Percentiles rank a stretch among this genome's conserved stretches.
phyloP scores from a whole-genome alignment of 225 moss, liverwort and hornwort species.

The Pseudoscleropodium purum region DNA sequence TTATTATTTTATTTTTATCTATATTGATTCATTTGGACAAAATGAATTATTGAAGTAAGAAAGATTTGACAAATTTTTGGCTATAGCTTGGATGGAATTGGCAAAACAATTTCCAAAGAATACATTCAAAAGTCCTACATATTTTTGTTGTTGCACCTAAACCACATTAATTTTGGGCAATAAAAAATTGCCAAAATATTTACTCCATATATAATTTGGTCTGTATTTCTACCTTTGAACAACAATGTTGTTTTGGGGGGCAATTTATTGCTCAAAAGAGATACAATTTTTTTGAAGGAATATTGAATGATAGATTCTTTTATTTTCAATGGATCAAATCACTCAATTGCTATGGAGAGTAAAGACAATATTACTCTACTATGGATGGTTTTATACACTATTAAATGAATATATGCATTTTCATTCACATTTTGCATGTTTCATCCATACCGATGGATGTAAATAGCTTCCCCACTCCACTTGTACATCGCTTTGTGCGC shows the following conservation, averaged over 20 bases:
- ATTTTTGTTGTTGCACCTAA: fast-evolving
- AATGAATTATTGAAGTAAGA: neutral
- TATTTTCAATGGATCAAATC: neutral
- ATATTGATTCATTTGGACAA: too few relatives aligned
- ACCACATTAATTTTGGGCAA: neutral
- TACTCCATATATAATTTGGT: fast-evolving
- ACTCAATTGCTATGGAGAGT: neutral
- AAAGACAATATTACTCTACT: neutral
- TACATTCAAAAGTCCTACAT: neutral
- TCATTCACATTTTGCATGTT: neutral
- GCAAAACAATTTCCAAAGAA: neutral
- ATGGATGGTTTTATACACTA: neutral
- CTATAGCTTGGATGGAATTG: fast-evolving
- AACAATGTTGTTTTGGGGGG: fast-evolving
- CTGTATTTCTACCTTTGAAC: fast-evolving
- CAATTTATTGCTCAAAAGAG: fast-evolving
- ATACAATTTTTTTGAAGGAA: neutral
- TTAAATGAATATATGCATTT: neutral
- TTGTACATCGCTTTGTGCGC: neutral
- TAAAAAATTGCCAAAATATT: neutral
- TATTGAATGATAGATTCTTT: neutral
- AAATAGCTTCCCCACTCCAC: neutral
- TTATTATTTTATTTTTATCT: too few relatives aligned
- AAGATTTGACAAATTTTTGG: neutral
- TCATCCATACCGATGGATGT: neutral